Evolutionary conservation across 768 basidiomycete genomes (phyloP).

Genomic region (Panaeolus cyanescens): DNA sequence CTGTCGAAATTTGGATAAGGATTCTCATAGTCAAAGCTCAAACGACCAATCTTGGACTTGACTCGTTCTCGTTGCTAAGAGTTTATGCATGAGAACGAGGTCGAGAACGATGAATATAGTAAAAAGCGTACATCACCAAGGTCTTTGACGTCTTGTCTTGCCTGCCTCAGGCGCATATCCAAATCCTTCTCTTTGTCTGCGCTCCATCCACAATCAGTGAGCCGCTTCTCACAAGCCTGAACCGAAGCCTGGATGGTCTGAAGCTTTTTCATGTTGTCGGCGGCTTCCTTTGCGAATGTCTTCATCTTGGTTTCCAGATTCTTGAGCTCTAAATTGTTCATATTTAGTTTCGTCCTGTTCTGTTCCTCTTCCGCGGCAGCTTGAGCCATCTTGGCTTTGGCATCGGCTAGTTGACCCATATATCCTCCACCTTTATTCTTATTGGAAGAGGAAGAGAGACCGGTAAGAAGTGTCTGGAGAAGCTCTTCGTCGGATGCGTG

Average conservation of each 20-base stretch:
- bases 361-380: slow-evolving; percentile 86
- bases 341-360: slow-evolving; percentile 68
- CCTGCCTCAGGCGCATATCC: slow-evolving; percentile 50
- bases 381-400: slow-evolving; percentile 73
- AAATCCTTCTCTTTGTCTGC: slow-evolving; percentile 67
- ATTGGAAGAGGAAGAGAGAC: slow-evolving; percentile 70
- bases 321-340: slow-evolving; percentile 79
- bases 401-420: slow-evolving; percentile 93
- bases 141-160: slow-evolving; percentile 53
- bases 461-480: slow-evolving; percentile 93
- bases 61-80: slow-evolving; percentile 67
- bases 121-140: slow-evolving; percentile 61
- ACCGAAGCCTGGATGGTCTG: slow-evolving; percentile 59
- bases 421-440: slow-evolving; percentile 84
- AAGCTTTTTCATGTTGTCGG: slow-evolving; percentile 72
- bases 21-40: slow-evolving; percentile 83
- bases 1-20: slow-evolving; percentile 84
- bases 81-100: not conserved
- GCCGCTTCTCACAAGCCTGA: slow-evolving; percentile 49
- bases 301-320: slow-evolving; percentile 79
- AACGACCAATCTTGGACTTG: slow-evolving; percentile 58
- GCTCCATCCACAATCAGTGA: slow-evolving; percentile 74
- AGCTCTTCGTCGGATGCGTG: slow-evolving; percentile 84
- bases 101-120: not conserved
- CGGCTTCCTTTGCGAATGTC: slow-evolving; percentile 81